These are phyloP conservation scores for Sordariomycetes sp. DNA, from an alignment of 2,329 filamentous ascomycete genomes.

Conservation along the genomic window DNA sequence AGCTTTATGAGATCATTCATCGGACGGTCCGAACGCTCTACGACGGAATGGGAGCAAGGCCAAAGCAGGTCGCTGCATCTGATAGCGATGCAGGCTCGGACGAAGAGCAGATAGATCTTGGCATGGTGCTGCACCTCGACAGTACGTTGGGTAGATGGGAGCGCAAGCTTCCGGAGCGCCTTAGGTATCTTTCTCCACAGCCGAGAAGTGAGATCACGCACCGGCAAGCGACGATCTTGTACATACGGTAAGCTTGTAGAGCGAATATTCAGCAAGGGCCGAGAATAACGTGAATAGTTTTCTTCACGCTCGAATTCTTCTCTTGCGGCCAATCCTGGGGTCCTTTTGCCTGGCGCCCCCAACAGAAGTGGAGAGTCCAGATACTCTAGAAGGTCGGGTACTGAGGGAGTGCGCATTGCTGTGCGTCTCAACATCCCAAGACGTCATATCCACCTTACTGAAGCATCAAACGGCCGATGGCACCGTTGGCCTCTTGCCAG, in stretches of 20 bases:
- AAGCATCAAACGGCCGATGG: conserved; percentile 19
- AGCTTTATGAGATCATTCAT: conserved; percentile 27
- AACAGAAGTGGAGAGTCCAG: conserved; percentile 7
- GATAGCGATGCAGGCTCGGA: not conserved
- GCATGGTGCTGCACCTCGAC: conserved; percentile 18
- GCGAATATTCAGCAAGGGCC: too few species aligned
- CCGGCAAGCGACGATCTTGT: conserved; percentile 21
- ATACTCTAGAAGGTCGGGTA: conserved; percentile 16
- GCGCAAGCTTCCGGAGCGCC: conserved; percentile 13
- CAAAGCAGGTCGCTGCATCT: not conserved
- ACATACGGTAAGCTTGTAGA: conserved; percentile 18
- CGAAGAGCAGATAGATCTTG: conserved; percentile 16
- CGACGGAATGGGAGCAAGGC: not conserved
- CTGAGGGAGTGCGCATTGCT: conserved; percentile 21
- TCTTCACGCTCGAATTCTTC: conserved; percentile 22
- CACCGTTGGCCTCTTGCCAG: conserved; percentile 22
- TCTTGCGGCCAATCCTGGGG: conserved; percentile 21
- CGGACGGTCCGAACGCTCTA: conserved; percentile 19
- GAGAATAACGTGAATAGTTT: conserved; percentile 10
- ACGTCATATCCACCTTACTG: conserved; percentile 18
- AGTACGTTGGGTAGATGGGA: conserved; percentile 15
- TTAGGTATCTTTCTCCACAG: conserved; percentile 11
- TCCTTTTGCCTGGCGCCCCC: conserved; percentile 17
- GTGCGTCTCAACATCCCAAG: conserved; percentile 22
- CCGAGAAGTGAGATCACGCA: conserved; percentile 14